These are phyloP conservation scores for Conidiobolus incongruus DNA, from an alignment of 371 early-diverging fungal genomes.

Conservation along the genomic window DNA sequence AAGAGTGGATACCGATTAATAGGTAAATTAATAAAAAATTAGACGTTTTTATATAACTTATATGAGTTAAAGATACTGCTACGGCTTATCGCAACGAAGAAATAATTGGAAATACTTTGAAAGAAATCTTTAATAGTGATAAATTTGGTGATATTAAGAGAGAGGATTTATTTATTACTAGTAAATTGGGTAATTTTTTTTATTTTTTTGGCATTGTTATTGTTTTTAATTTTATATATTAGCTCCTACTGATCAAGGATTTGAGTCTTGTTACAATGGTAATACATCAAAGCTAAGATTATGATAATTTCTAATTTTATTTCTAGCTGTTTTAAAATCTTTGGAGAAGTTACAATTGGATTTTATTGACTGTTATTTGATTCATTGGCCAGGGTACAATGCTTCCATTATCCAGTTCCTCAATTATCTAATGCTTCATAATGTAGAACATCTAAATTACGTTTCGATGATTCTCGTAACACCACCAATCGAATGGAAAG, in stretches of 20 bases:
- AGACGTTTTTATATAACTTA: background rate
- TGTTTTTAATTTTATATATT: background rate
- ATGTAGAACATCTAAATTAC: slow-evolving; percentile 16
- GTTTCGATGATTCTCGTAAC: slow-evolving; percentile 14
- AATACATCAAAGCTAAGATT: background rate
- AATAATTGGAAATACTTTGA: slow-evolving; percentile 42
- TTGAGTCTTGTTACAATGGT: slow-evolving; percentile 32
- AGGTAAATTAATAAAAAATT: slow-evolving; percentile 15
- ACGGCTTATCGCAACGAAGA: slow-evolving; percentile 71
- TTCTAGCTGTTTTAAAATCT: slow-evolving; percentile 26
- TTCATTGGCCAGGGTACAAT: slow-evolving; percentile 71
- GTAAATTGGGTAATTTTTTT: slow-evolving; percentile 50
- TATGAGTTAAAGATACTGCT: slow-evolving; percentile 25
- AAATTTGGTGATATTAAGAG: slow-evolving; percentile 27
- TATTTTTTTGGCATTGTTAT: background rate
- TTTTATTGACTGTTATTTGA: slow-evolving; percentile 64
- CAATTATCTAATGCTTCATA: background rate
- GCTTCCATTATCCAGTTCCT: background rate
- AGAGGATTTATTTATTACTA: slow-evolving; percentile 80
- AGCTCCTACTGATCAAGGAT: slow-evolving; percentile 68
- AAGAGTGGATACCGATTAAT: slow-evolving; percentile 39
- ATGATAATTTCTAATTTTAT: slow-evolving; percentile 2
- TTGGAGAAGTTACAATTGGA: slow-evolving; percentile 31
- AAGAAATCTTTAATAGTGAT: slow-evolving; percentile 29
- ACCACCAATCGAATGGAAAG: slow-evolving; percentile 21